A percentile compares a stretch with the other conserved stretches of the same genome.
phyloP scores from a whole-genome alignment of 2,329 filamentous ascomycete species.

The Shiraia bambusicola region DNA sequence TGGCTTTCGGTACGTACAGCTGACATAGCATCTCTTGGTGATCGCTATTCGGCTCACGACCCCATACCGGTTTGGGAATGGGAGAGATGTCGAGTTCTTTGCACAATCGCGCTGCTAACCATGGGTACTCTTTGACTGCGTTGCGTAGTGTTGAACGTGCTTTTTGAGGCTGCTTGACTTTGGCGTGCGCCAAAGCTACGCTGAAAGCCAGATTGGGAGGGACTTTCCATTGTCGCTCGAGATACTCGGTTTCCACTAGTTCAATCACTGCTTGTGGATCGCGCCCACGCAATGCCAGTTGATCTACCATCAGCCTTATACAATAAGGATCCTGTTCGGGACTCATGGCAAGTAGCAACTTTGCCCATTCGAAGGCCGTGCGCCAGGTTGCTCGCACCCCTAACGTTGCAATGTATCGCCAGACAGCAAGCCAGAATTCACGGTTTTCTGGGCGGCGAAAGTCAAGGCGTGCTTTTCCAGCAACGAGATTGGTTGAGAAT shows the following conservation, averaged over 20 bases:
- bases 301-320: conserved; percentile 77
- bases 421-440: conserved; percentile 87
- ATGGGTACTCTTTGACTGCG: conserved; percentile 75
- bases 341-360: conserved; percentile 75
- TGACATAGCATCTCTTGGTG: conserved; percentile 70
- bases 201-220: conserved; percentile 75
- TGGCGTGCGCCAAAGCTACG: conserved; percentile 72
- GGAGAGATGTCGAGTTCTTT: conserved; percentile 75
- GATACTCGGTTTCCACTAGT: conserved; percentile 59
- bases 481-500: conserved; percentile 73
- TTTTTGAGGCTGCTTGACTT: conserved; percentile 65
- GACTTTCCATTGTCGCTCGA: conserved; percentile 51
- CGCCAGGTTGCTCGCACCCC: conserved; percentile 90
- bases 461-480: conserved; percentile 77
- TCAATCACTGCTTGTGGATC: conserved; percentile 76
- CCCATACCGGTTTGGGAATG: conserved; percentile 81
- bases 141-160: conserved; percentile 65
- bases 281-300: conserved; percentile 77
- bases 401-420: conserved; percentile 83
- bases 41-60: conserved; percentile 65
- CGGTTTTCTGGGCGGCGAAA: conserved; percentile 84
- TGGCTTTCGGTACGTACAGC: conserved; percentile 73
- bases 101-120: conserved; percentile 80
- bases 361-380: conserved; percentile 92
- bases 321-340: conserved; percentile 77